phyloP scores from a whole-genome alignment of 768 basidiomycete genomes.

The Rhodotorula taiwanensis region DNA sequence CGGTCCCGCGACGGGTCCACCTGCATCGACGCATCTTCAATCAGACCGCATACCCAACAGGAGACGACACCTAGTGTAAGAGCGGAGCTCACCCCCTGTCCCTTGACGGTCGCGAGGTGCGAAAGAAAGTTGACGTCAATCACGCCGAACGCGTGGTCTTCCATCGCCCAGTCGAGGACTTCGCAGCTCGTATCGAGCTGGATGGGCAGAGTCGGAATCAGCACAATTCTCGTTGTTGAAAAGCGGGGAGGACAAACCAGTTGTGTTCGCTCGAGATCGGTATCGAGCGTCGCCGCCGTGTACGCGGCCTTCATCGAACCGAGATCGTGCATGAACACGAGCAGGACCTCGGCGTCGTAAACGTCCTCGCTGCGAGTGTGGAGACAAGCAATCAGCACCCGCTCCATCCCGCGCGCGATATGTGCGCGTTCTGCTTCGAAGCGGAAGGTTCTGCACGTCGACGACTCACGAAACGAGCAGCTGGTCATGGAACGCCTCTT shows the following conservation, averaged over 20 bases:
- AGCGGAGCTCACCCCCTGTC: conserved; percentile 15
- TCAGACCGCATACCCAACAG: background rate
- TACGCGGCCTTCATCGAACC: conserved; percentile 81
- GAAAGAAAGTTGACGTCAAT: conserved; percentile 76
- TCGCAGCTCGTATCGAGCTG: conserved; percentile 80
- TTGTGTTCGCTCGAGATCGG: conserved; percentile 73
- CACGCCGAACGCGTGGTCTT: conserved; percentile 59
- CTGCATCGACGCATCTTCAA: conserved; percentile 46
- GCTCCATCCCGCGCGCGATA: no score
- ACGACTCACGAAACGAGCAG: conserved; percentile 76
- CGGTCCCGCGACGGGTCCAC: conserved; percentile 35
- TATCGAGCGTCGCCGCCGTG: conserved; percentile 48
- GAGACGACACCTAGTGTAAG: no score
- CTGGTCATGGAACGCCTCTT: conserved; percentile 69
- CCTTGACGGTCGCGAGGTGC: conserved; percentile 40
- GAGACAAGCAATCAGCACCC: background rate
- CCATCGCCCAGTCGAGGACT: conserved; percentile 66
- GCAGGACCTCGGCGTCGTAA: conserved; percentile 61
- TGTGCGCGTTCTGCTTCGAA: no score
- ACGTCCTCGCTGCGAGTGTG: conserved; percentile 58
- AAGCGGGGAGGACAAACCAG: conserved; percentile 50
- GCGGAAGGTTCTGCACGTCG: background rate
- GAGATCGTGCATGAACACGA: conserved; percentile 90
- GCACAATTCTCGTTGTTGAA: no score
- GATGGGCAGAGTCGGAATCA: no score